These are phyloP conservation scores for Fusarium metavorans DNA, from an alignment of 2,329 filamentous ascomycete genomes.

Conservation along the genomic window DNA sequence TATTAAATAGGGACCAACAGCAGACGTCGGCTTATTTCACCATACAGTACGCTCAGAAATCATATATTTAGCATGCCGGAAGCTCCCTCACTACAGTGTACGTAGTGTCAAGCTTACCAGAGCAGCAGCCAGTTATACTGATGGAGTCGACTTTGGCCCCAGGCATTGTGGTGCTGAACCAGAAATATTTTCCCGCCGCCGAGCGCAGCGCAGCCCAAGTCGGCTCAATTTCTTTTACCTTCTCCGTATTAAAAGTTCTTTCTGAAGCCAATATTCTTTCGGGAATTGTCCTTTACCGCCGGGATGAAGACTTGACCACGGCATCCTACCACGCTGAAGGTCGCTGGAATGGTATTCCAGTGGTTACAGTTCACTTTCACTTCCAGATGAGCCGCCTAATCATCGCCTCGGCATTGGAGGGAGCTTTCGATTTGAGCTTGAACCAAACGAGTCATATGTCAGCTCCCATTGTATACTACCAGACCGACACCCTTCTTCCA, in stretches of 20 bases:
- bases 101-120: neutral
- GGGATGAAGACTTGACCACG: neutral
- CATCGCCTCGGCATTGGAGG: slow-evolving; percentile 1
- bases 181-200: neutral
- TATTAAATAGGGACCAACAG: neutral
- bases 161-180: slow-evolving; percentile 8
- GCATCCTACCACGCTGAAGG: slow-evolving; percentile 1
- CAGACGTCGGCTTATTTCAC: neutral
- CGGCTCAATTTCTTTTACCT: slow-evolving; percentile 6
- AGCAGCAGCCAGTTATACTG: neutral
- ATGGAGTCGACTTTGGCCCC: slow-evolving; percentile 2
- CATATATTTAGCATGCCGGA: slow-evolving; percentile 1
- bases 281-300: neutral
- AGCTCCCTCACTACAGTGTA: neutral
- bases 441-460: neutral
- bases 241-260: slow-evolving; percentile 4
- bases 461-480: neutral
- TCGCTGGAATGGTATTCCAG: neutral
- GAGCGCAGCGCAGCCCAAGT: slow-evolving; percentile 6
- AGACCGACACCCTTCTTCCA: slow-evolving; percentile 6
- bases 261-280: neutral
- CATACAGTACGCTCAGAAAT: neutral
- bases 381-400: slow-evolving; percentile 1
- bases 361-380: slow-evolving; percentile 4
- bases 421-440: neutral